These are phyloP conservation scores for Avena eriantha DNA, from an alignment of 176 grass and related monocot genomes.

Conservation along the genomic window DNA sequence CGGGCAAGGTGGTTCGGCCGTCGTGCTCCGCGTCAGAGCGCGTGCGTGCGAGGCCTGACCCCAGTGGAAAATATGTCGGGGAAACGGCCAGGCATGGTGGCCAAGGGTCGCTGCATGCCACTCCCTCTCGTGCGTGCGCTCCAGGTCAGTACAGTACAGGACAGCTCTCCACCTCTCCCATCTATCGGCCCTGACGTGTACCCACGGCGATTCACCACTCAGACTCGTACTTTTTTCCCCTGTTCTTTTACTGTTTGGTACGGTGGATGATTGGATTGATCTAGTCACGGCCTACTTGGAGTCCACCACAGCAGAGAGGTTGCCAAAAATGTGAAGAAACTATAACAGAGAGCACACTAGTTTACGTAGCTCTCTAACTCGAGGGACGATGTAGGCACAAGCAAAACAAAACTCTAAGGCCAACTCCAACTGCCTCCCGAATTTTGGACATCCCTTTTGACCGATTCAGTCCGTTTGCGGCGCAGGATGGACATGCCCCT, in stretches of 20 bases:
- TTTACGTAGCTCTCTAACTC: too few relatives aligned
- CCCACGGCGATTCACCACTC: neutral
- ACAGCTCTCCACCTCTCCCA: neutral
- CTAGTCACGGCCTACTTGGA: too few relatives aligned
- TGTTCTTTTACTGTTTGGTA: neutral
- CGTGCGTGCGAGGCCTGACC: neutral
- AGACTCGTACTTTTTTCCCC: neutral
- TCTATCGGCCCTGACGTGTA: neutral
- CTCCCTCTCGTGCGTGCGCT: constrained; percentile 17
- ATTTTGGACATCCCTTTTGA: too few relatives aligned
- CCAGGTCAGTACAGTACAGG: neutral
- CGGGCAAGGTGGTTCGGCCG: constrained; percentile 34
- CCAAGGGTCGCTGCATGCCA: neutral
- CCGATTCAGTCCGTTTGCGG: too few relatives aligned
- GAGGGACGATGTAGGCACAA: too few relatives aligned
- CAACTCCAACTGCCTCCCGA: too few relatives aligned
- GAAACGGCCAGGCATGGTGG: neutral
- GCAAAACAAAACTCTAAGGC: too few relatives aligned
- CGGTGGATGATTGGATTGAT: too few relatives aligned
- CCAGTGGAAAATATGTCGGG: constrained; percentile 55
- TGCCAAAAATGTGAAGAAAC: too few relatives aligned
- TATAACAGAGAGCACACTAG: too few relatives aligned
- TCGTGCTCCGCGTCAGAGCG: constrained; percentile 16
- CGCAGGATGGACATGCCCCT: too few relatives aligned
- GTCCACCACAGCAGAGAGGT: too few relatives aligned